Conservation (phyloP, 371 early-diverging fungal genomes). For the Mortierella sp. region DNA sequence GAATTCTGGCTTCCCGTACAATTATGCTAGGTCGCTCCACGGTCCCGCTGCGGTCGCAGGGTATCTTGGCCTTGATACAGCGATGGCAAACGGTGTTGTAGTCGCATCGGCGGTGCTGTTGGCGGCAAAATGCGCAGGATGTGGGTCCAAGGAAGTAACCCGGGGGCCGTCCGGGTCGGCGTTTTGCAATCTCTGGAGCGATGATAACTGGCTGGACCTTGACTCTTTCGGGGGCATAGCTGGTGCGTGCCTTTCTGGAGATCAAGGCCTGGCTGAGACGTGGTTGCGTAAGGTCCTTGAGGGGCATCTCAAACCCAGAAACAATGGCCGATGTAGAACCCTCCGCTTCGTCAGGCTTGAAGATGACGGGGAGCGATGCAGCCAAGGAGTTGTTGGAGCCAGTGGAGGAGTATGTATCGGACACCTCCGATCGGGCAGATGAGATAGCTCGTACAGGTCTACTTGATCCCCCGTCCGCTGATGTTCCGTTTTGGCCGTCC, state of each 20-base stretch:
- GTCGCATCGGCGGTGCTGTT: slow-evolving; percentile 54
- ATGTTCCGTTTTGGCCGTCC: not conserved
- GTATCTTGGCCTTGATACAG: slow-evolving; percentile 51
- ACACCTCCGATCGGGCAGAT: slow-evolving; percentile 16
- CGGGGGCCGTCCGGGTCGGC: slow-evolving; percentile 50
- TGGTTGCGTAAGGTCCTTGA: slow-evolving; percentile 19
- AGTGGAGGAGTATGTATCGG: not conserved
- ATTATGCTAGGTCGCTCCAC: slow-evolving; percentile 53
- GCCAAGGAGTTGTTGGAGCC: not conserved
- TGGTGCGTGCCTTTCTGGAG: slow-evolving; percentile 32
- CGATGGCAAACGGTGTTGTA: slow-evolving; percentile 47
- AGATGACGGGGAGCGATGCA: slow-evolving; percentile 6
- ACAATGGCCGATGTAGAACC: not conserved
- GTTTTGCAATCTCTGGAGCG: slow-evolving; percentile 27
- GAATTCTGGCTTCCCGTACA: slow-evolving; percentile 48
- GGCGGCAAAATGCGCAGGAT: slow-evolving; percentile 50
- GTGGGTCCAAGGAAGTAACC: slow-evolving; percentile 55
- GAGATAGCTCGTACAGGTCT: not conserved
- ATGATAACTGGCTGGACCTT: not conserved
- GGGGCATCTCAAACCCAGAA: slow-evolving; percentile 24
- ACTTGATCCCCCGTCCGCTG: not conserved
- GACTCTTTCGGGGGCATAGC: slow-evolving; percentile 28
- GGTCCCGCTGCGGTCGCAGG: slow-evolving; percentile 51
- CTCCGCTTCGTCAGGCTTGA: slow-evolving; percentile 9
- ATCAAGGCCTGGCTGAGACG: slow-evolving; percentile 32